phyloP scores from a whole-genome alignment of 2,329 filamentous ascomycete species.

The Venturia effusa region DNA sequence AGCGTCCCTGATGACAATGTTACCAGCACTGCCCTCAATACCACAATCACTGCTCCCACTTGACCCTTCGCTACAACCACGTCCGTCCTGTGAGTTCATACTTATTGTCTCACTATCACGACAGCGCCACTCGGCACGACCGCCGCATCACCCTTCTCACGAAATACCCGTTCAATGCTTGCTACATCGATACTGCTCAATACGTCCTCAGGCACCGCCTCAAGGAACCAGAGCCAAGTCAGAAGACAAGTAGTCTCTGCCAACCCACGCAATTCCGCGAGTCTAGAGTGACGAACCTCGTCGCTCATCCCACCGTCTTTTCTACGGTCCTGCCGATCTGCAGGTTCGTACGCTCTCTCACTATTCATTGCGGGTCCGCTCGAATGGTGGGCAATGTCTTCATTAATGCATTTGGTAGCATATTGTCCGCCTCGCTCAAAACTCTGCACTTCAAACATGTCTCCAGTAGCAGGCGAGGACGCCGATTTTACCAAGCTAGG shows the following conservation, averaged over 20 bases:
- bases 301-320: not conserved
- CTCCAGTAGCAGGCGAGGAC: too few species aligned
- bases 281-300: not conserved
- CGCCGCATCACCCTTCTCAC: not conserved
- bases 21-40: too few species aligned
- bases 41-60: too few species aligned
- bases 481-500: too few species aligned
- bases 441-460: too few species aligned
- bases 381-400: too few species aligned
- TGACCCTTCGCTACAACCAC: too few species aligned
- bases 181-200: not conserved
- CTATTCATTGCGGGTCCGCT: too few species aligned
- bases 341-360: not conserved
- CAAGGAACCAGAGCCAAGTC: not conserved
- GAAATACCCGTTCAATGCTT: not conserved
- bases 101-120: not conserved
- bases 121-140: not conserved
- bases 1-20: too few species aligned
- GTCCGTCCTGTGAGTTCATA: too few species aligned
- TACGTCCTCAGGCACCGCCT: not conserved
- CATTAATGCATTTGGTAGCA: too few species aligned
- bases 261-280: not conserved
- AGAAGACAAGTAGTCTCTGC: not conserved
- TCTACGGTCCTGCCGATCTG: not conserved
- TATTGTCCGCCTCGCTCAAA: too few species aligned